Conservation (phyloP, 1,284 basidiomycete genomes). For the Leccinum subatratum region DNA sequence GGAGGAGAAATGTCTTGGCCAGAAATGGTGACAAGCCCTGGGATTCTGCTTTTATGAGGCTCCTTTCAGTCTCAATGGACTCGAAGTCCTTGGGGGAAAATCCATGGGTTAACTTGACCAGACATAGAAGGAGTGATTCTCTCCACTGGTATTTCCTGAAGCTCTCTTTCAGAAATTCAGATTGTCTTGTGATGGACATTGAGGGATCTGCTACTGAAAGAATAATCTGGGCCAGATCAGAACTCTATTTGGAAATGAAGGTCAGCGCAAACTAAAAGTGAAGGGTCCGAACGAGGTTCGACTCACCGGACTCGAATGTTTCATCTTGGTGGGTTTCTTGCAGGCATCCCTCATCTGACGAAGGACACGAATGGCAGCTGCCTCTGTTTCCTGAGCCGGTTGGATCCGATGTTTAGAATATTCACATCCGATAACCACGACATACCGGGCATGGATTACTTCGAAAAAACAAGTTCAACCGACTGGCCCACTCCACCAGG, state of each 20-base stretch:
- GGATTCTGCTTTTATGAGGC: background rate
- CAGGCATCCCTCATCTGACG: background rate
- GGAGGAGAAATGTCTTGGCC: background rate
- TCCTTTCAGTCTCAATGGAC: background rate
- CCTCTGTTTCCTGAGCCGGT: background rate
- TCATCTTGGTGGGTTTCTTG: background rate
- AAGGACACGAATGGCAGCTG: background rate
- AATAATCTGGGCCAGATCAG: background rate
- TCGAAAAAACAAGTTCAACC: background rate
- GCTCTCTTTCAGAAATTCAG: slow-evolving; percentile 4
- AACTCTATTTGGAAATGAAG: background rate
- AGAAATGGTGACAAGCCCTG: background rate
- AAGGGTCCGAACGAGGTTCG: background rate
- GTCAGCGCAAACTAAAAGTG: background rate
- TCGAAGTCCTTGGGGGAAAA: background rate
- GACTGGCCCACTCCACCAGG: background rate
- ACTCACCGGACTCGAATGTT: background rate
- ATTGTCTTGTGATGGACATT: background rate
- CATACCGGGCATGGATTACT: background rate
- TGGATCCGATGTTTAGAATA: background rate
- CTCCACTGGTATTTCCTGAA: slow-evolving; percentile 17
- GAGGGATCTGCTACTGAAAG: background rate
- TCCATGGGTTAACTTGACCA: background rate
- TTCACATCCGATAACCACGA: background rate
- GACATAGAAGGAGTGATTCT: slow-evolving; percentile 1